A percentile compares a stretch with the other conserved stretches of the same genome.
Evolutionary conservation across 164 flowering plant species (phyloP).

Genomic region (Echeveria elegans): DNA sequence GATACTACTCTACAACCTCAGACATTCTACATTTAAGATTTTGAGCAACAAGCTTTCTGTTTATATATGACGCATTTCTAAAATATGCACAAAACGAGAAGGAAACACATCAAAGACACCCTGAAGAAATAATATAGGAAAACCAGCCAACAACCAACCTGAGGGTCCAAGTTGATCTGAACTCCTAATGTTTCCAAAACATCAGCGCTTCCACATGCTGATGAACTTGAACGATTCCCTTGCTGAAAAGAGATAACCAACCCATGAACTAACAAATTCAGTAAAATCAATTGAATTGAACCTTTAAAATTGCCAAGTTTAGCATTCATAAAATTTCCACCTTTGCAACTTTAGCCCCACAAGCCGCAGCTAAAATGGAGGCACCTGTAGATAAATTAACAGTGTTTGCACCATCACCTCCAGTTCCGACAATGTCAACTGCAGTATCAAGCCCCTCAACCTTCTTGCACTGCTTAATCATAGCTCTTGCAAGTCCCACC

Average conservation of each 20-base stretch:
- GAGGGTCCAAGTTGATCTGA: conserved; percentile 61
- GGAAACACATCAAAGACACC: neutral
- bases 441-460: conserved; percentile 69
- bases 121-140: neutral
- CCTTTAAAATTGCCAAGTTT: neutral
- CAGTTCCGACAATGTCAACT: conserved; percentile 95
- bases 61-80: neutral
- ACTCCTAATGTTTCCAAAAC: conserved; percentile 81
- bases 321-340: conserved; percentile 18
- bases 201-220: conserved; percentile 98
- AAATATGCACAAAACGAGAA: neutral
- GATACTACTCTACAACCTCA: too few species aligned
- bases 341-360: conserved; percentile 96
- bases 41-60: neutral
- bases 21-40: too few species aligned
- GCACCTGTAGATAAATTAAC: conserved; percentile 95
- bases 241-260: too few species aligned
- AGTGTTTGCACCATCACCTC: conserved; percentile 98
- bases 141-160: conserved; percentile 42
- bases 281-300: too few species aligned
- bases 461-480: conserved; percentile 55
- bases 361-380: conserved; percentile 86
- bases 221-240: conserved; percentile 92
- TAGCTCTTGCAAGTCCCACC: conserved; percentile 79
- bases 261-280: too few species aligned